Evolutionary conservation across 2,329 filamentous ascomycete species (phyloP).

Genomic region (Fusarium irregulare): DNA sequence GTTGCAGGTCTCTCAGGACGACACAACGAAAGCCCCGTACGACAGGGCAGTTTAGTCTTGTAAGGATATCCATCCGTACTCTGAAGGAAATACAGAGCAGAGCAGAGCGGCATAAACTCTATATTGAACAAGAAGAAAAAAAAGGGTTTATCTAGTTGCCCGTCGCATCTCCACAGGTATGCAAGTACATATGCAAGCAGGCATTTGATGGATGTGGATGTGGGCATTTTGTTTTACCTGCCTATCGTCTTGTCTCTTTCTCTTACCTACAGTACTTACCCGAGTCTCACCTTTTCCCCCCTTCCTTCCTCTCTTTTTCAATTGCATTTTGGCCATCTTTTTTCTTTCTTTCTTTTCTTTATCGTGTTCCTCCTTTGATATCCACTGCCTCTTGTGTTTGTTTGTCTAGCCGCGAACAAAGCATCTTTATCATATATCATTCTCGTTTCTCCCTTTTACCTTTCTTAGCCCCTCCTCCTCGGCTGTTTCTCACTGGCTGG

Average conservation of each 20-base stretch:
- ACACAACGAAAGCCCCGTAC: neutral
- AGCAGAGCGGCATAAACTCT: conserved; percentile 1
- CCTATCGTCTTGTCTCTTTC: conserved; percentile 20
- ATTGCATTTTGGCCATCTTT: neutral
- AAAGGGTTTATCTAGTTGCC: neutral
- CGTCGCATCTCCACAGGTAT: conserved; percentile 23
- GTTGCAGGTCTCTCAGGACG: conserved; percentile 18
- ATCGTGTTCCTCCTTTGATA: neutral
- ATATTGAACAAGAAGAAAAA: conserved; percentile 20
- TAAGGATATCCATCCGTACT: neutral
- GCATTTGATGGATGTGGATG: conserved; percentile 20
- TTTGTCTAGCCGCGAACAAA: neutral
- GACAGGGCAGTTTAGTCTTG: neutral
- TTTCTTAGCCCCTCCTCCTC: conserved; percentile 23
- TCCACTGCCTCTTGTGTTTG: neutral
- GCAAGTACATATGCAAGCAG: conserved; percentile 7
- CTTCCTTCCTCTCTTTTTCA: neutral
- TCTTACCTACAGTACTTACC: neutral
- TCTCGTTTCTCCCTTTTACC: conserved; percentile 8
- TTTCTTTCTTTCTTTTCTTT: neutral
- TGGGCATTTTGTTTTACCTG: conserved; percentile 3
- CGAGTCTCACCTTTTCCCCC: conserved; percentile 18
- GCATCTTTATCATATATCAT: conserved; percentile 4
- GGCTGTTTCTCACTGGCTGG: conserved; percentile 35
- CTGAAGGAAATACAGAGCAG: neutral